Evolutionary conservation across 352 stramenopile species (phyloP).

Genomic region (Phytophthora colocasiae): DNA sequence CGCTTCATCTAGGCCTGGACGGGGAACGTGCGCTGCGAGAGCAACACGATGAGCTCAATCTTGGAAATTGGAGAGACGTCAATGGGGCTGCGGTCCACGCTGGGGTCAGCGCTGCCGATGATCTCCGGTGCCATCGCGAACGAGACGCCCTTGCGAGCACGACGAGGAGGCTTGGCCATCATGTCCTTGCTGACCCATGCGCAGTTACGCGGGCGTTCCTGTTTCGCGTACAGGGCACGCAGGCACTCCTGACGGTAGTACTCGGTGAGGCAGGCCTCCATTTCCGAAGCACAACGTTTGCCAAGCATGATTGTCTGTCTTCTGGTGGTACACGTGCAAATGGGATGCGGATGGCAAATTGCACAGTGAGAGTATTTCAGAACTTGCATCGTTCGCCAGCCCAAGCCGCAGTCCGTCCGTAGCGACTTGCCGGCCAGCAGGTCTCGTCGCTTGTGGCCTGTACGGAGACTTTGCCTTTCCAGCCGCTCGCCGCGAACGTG

Average conservation of each 20-base stretch:
- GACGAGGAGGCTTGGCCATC: slow-evolving; percentile 45
- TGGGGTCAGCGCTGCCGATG: slow-evolving; percentile 74
- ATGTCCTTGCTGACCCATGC: slow-evolving; percentile 58
- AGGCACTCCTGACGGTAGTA: slow-evolving; percentile 87
- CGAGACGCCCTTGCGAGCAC: slow-evolving; percentile 69
- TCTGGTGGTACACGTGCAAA: slow-evolving; percentile 27
- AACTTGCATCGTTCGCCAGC: slow-evolving; percentile 10
- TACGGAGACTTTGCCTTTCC: slow-evolving; percentile 46
- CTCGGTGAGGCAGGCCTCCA: slow-evolving; percentile 80
- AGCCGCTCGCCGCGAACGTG: slow-evolving; percentile 54
- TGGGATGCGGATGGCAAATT: slow-evolving; percentile 49
- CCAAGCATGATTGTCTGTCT: slow-evolving; percentile 54
- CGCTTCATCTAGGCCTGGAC: slow-evolving; percentile 40
- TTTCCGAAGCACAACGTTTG: slow-evolving; percentile 77
- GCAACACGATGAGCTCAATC: slow-evolving; percentile 75
- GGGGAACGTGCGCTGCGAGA: slow-evolving; percentile 80
- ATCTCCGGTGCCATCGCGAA: slow-evolving; percentile 68
- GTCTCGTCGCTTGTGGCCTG: slow-evolving; percentile 47
- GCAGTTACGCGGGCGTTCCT: slow-evolving; percentile 50
- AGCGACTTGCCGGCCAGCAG: slow-evolving; percentile 35
- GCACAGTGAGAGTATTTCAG: slow-evolving; percentile 44
- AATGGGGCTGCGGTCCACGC: slow-evolving; percentile 77
- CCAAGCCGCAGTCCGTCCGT: slow-evolving; percentile 5
- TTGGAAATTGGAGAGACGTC: slow-evolving; percentile 80
- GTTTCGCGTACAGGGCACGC: slow-evolving; percentile 76